Evolutionary conservation across 2,329 filamentous ascomycete genomes (phyloP), one percentile per base, ranked within the genome.

Genomic region (Diaporthe longicolla): DNA sequence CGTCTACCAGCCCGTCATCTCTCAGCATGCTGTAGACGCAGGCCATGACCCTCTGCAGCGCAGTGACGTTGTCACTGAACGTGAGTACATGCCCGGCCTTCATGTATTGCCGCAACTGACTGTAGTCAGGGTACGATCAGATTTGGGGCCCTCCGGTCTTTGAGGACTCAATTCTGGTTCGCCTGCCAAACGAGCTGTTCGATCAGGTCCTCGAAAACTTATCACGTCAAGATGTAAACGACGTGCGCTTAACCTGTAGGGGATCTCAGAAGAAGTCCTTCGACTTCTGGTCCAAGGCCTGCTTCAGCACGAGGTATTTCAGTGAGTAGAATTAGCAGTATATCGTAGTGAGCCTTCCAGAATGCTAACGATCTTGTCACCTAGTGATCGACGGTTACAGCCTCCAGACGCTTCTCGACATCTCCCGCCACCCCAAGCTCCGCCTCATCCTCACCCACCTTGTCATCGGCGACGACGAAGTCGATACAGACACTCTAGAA

Each of bases 1-100:
- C 11, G 21, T 32, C 2, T 65, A 65, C 7, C 40, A 32, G 5
- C 26, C 59, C 3, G 17, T 65, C 8, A 10, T 32, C 5, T 2
- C 26, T 2, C n/a, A n/a, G 3, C 1, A 0, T 5, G 26, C 17
- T 21, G 3, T n/a, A 8, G 40, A 13, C 10, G 40, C 26, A 10
- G 40, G 17, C 9, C 37, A 45, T 11, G 9, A 6, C 24, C 6
- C 15, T n/a, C 21, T 3, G 17, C 40, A 43, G 17, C 17, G 1
- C 2, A 48, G 6, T 2, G 2, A 3, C 17, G 4, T 11, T 0
- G 4, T 4, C 17, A 15, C 4, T 65, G 3, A 3, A 0, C 3
- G 59, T 65, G n/a, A n/a, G 59, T 48, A 32, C 17, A 11, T 10
- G 7, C 9, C 37, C 43, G 1, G 24, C 17, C 3, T 61, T 6